phyloP scores from a whole-genome alignment of 495 filamentous ascomycete species.

The Penicillium simplicissimum region DNA sequence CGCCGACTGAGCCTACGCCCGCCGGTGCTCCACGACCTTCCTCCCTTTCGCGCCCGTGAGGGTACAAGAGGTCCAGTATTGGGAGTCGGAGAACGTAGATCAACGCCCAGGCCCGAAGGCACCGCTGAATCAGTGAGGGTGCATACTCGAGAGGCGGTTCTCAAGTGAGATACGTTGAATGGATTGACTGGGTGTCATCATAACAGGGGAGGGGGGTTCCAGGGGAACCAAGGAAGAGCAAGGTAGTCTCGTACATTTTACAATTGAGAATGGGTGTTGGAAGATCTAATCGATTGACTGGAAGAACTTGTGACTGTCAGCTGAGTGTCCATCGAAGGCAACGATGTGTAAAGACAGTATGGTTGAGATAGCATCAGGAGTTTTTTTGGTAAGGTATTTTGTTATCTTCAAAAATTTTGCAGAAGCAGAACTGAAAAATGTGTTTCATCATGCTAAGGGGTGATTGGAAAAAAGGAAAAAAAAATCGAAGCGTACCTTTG shows the following conservation, averaged over 20 bases:
- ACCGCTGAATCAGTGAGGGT: conserved; percentile 21
- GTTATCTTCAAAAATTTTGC: conserved; percentile 77
- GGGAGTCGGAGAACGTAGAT: conserved; percentile 57
- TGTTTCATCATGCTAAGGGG: conserved; percentile 70
- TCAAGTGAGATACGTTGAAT: conserved; percentile 88
- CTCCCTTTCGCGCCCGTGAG: conserved; percentile 48
- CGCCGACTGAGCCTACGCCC: conserved; percentile 33
- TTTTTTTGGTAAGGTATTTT: conserved; percentile 76
- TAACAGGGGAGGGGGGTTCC: conserved; percentile 37
- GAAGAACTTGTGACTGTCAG: conserved; percentile 25
- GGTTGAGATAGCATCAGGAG: conserved; percentile 47
- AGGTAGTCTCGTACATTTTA: neutral
- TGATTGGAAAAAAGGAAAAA: conserved; percentile 15
- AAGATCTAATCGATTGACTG: neutral
- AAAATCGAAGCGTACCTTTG: conserved; percentile 26
- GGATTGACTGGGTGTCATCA: conserved; percentile 99
- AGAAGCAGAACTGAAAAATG: conserved; percentile 93
- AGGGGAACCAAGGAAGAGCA: neutral
- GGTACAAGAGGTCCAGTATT: conserved; percentile 64
- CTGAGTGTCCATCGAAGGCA: conserved; percentile 11
- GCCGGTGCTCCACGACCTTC: conserved; percentile 88
- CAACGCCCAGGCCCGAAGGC: conserved; percentile 33
- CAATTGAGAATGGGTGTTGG: neutral
- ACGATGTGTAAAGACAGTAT: conserved; percentile 14
- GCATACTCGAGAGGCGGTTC: conserved; percentile 50